Evolutionary conservation across 1,139 yeast species (phyloP), one percentile per base, ranked within the genome.

Genomic region (Kodamaea anthophila): DNA sequence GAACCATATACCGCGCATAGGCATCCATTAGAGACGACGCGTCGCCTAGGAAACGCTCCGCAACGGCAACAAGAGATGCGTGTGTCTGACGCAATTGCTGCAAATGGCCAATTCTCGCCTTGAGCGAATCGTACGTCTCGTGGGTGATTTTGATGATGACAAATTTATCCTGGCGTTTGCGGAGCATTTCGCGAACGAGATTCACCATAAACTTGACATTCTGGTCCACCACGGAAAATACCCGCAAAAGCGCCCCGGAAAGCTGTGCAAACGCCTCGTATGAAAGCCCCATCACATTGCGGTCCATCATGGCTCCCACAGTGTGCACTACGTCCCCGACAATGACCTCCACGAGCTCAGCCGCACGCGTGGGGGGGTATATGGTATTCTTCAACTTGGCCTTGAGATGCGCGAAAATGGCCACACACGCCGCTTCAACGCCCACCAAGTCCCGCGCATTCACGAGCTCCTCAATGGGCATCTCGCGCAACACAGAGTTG

Each of bases 91-190:
- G 61, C 38, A 85, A 70, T 0, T 52, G 44, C 6, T 48, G 49
- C 2, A 82, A 46, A 21, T 64, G 60, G 2, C 53, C 60, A 1
- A 83, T 39, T 22, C 77, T 57, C 3, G 68, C 70, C 38, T 63
- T 66, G 6, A 82, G 46, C 11, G 50, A 53, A 0, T 47, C 47
- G 16, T 78, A 74, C 3, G 60, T 51, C 1, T 42, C 45, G 12
- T 76, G 69, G 20, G 63, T 60, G 10, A 85, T 65, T 39, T 78
- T 70, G 11, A 85, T 72, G 15, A 80, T 70, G 18, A 81, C 69
- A 47, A 82, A 82, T 39, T 77, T 78, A 35, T 84, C 94, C 10
- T 77, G 74, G 27, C 94, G 60, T 46, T 78, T 84, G 37, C 96
- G 64, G 21, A 83, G 61, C 9, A 83, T 55, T 41, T 87, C 96